These are phyloP conservation scores for Penicillium sclerotigenum DNA, from an alignment of 2,329 filamentous ascomycete species.

Conservation along the genomic window DNA sequence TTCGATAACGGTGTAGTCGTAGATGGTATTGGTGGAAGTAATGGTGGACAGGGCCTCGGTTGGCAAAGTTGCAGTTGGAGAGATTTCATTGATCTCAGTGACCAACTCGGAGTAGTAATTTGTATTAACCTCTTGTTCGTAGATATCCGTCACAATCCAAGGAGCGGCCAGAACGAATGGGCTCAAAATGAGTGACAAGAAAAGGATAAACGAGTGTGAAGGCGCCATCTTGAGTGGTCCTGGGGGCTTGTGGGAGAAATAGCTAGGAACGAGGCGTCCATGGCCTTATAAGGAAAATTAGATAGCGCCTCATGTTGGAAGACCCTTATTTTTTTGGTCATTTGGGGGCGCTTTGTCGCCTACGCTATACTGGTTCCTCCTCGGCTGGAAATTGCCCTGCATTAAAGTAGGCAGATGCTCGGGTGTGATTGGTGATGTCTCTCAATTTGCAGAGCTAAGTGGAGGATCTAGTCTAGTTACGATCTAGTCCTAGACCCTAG, in stretches of 20 bases:
- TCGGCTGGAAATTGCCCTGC: constrained; percentile 4
- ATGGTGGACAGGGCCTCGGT: constrained; percentile 26
- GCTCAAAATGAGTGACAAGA: constrained; percentile 22
- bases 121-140: constrained; percentile 18
- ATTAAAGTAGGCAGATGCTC: constrained; percentile 4
- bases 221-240: constrained; percentile 20
- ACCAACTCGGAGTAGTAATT: background rate
- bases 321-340: constrained; percentile 5
- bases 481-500: background rate
- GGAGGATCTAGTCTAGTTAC: background rate
- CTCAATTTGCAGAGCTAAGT: background rate
- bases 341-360: constrained; percentile 1
- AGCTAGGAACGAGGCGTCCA: background rate
- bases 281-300: background rate
- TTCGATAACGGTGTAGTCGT: constrained; percentile 26
- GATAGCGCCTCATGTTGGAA: constrained; percentile 1
- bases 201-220: constrained; percentile 24
- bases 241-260: background rate
- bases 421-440: constrained; percentile 5
- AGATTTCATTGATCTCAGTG: constrained; percentile 20
- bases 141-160: constrained; percentile 32
- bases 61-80: constrained; percentile 23
- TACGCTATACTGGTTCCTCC: background rate
- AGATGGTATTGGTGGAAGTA: constrained; percentile 17
- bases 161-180: constrained; percentile 25